Base-by-base conservation (phyloP, 208 protist genomes). In the Leishmania braziliensis region DNA sequence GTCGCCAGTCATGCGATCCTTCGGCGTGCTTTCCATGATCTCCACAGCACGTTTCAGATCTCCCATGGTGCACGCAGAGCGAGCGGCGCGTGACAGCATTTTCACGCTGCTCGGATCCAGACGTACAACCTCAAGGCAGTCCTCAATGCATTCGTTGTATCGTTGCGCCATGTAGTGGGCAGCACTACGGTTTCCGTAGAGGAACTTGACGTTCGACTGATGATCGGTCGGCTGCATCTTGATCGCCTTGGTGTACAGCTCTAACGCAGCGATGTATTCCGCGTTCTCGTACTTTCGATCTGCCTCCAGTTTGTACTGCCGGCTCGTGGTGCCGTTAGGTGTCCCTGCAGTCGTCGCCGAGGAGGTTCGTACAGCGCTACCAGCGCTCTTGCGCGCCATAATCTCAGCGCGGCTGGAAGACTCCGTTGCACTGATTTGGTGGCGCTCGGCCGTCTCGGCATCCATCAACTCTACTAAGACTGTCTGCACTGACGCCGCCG, bases 131-230 rank as follows among this genome's bases (percentile, higher is more conserved):
- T 91, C 84, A 20, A 95, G 72, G 87, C 95, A 98, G 84, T 98
- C 95, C 39, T 84, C 71, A 65, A 95, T 91, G 84, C 92, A 96
- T 73, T 96, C 93, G 39, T 73, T 80, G 83, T 95, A 97, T 60
- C 89, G 90, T 65, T 90, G 86, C 46, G 90, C 91, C 95, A 98
- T 98, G 84, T 95, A 98, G 75, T 92, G 86, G 3, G 95, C 95
- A 39, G 95, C 95, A 81, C 92, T 96, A 70, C 95, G 88, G 85
- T 98, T 98, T 39, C 95, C 95, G 84, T 94, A 91, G 75, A 98
- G 81, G 43, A 89, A 86, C 70, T 85, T 91, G 29, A 93, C 80
- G 54, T 90, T 86, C 3, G 93, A 91, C 50, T 84, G 62, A 33
- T 85, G 78, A 83, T 98, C 93, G 29, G 84, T 74, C 29, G 86